Evolutionary conservation across 176 grass and related monocot genomes (phyloP).

Genomic region (Musa itinerans): DNA sequence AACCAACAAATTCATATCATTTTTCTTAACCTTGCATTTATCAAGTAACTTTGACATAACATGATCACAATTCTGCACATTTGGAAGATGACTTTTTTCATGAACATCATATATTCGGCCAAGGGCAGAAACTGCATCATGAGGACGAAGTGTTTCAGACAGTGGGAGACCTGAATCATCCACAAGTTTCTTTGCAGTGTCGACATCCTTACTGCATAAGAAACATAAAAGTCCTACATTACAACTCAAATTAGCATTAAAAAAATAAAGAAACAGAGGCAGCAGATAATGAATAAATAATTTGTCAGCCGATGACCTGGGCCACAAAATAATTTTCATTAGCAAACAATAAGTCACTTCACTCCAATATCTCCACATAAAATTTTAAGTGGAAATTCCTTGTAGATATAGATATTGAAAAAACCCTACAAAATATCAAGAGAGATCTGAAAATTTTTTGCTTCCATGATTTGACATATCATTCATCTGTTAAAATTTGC

Average conservation of each 20-base stretch:
- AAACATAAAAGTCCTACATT: constrained; percentile 1
- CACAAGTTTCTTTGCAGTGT: constrained; percentile 86
- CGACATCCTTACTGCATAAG: constrained; percentile 85
- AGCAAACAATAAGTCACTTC: too few relatives aligned
- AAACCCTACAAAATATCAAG: too few relatives aligned
- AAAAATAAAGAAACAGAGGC: not conserved
- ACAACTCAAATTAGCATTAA: not conserved
- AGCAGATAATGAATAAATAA: too few relatives aligned
- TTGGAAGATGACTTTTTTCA: constrained; percentile 85
- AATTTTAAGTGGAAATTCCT: too few relatives aligned
- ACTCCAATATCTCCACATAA: too few relatives aligned
- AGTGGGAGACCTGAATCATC: constrained; percentile 65
- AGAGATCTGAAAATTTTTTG: too few relatives aligned
- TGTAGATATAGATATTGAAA: too few relatives aligned
- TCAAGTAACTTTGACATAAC: constrained; percentile 64
- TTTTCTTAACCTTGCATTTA: constrained; percentile 58
- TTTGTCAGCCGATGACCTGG: too few relatives aligned
- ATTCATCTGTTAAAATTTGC: too few relatives aligned
- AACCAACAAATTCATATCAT: constrained; percentile 62
- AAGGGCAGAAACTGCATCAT: constrained; percentile 93
- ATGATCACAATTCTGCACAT: constrained; percentile 42
- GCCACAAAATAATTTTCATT: too few relatives aligned
- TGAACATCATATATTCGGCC: constrained; percentile 92
- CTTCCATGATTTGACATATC: too few relatives aligned
- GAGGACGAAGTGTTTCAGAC: constrained; percentile 67